Evolutionary conservation across 202 grass and related monocot genomes (phyloP).

Genomic region (Zoysia matrella): DNA sequence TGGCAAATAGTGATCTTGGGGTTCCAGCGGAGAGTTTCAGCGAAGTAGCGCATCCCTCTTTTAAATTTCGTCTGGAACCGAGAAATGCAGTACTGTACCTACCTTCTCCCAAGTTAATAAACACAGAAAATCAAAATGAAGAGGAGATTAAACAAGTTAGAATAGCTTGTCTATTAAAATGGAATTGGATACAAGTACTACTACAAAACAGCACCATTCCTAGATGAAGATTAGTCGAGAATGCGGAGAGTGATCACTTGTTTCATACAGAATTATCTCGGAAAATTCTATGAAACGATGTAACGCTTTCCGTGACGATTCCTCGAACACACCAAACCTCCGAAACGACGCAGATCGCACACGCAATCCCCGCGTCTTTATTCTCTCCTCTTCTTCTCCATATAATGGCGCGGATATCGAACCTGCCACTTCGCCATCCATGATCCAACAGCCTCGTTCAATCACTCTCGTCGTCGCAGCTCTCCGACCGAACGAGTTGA

Average conservation of each 20-base stretch:
- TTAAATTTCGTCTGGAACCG: neutral
- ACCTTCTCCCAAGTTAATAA: neutral
- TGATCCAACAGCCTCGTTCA: too few species aligned
- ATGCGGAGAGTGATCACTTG: too few species aligned
- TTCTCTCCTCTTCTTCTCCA: too few species aligned
- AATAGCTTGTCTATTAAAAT: too few species aligned
- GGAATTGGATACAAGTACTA: too few species aligned
- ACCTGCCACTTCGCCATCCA: too few species aligned
- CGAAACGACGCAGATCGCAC: neutral
- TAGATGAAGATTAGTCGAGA: too few species aligned
- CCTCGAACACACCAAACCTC: neutral
- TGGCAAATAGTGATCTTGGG: neutral
- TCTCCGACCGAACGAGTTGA: neutral
- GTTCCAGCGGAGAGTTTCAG: neutral
- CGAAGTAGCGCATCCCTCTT: neutral
- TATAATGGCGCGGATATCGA: too few species aligned
- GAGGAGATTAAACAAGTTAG: neutral
- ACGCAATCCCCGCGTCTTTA: neutral
- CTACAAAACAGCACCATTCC: too few species aligned
- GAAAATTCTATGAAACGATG: too few species aligned
- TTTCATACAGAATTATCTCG: too few species aligned
- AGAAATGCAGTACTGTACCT: neutral
- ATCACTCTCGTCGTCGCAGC: too few species aligned
- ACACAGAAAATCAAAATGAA: neutral
- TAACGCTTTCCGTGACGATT: neutral